Percentiles rank a stretch among this genome's conserved stretches.
These are phyloP conservation scores for Neodidymelliopsis sp. DNA, from an alignment of 2,329 filamentous ascomycete species.

Conservation along the genomic window DNA sequence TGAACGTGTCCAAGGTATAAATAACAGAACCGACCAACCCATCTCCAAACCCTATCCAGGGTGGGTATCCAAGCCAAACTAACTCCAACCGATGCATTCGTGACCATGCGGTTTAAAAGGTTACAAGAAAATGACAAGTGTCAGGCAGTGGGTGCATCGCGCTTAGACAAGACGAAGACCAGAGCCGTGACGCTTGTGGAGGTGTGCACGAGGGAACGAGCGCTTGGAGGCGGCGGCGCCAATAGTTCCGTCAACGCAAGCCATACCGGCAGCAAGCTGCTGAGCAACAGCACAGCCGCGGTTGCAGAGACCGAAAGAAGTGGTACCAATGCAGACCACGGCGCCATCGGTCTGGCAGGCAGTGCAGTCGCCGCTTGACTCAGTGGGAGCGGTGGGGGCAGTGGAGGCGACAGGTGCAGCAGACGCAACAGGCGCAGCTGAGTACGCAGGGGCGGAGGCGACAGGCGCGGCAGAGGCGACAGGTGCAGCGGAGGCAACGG, in stretches of 20 bases:
- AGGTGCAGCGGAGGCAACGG: slow-evolving; percentile 1
- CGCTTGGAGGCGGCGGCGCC: slow-evolving; percentile 25
- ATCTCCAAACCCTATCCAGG: slow-evolving; percentile 18
- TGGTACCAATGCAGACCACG: slow-evolving; percentile 54
- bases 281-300: slow-evolving; percentile 51
- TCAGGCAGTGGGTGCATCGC: slow-evolving; percentile 6
- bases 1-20: slow-evolving; percentile 20
- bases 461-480: slow-evolving; percentile 23
- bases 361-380: slow-evolving; percentile 28
- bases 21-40: slow-evolving; percentile 26
- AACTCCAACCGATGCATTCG: slow-evolving; percentile 37
- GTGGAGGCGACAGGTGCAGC: slow-evolving; percentile 18
- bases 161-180: slow-evolving; percentile 30
- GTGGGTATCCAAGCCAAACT: slow-evolving; percentile 20
- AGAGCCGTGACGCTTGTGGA: slow-evolving; percentile 40
- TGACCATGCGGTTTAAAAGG: slow-evolving; percentile 14
- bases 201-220: slow-evolving; percentile 36
- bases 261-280: slow-evolving; percentile 52
- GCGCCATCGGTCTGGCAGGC: slow-evolving; percentile 52
- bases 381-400: slow-evolving; percentile 12
- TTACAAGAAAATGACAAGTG: slow-evolving; percentile 11
- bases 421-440: too few relatives aligned
- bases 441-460: slow-evolving; percentile 29
- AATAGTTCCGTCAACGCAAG: slow-evolving; percentile 48
- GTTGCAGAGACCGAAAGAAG: slow-evolving; percentile 56